phyloP scores from a whole-genome alignment of 2,329 filamentous ascomycete species.

The Penicillium verrucosum region DNA sequence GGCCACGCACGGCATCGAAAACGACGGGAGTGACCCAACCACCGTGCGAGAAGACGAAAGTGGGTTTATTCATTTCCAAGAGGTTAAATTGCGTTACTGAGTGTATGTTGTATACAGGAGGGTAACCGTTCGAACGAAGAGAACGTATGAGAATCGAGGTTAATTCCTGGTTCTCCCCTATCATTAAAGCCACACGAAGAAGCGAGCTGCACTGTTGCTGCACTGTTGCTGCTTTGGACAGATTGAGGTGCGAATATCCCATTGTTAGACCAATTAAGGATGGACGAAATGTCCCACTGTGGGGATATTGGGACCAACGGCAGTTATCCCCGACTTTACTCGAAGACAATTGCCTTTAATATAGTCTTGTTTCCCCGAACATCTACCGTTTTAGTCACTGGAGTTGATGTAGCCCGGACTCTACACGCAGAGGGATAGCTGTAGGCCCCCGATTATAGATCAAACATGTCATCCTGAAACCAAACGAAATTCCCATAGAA shows the following conservation, averaged over 20 bases:
- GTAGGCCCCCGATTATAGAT: too few relatives aligned
- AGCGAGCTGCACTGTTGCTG: not conserved
- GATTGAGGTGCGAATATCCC: not conserved
- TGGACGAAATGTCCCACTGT: not conserved
- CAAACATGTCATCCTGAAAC: too few relatives aligned
- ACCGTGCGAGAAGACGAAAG: constrained; percentile 41
- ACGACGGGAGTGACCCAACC: constrained; percentile 38
- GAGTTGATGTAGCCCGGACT: too few relatives aligned
- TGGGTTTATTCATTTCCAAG: constrained; percentile 14
- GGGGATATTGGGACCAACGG: not conserved
- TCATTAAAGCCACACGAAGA: not conserved
- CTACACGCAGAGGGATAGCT: too few relatives aligned
- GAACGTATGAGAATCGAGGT: not conserved
- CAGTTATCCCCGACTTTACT: not conserved
- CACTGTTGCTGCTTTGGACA: not conserved
- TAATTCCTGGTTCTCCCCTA: not conserved
- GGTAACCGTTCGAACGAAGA: too few relatives aligned
- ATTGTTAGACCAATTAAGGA: not conserved
- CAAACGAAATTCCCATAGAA: too few relatives aligned
- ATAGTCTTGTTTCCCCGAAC: too few relatives aligned
- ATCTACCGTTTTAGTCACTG: too few relatives aligned
- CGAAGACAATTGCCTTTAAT: too few relatives aligned
- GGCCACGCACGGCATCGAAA: constrained; percentile 31
- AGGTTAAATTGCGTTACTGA: not conserved
- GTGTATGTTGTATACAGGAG: not conserved